Conservation (phyloP, 345 rosid genomes). For the Conringia planisiliqua region DNA sequence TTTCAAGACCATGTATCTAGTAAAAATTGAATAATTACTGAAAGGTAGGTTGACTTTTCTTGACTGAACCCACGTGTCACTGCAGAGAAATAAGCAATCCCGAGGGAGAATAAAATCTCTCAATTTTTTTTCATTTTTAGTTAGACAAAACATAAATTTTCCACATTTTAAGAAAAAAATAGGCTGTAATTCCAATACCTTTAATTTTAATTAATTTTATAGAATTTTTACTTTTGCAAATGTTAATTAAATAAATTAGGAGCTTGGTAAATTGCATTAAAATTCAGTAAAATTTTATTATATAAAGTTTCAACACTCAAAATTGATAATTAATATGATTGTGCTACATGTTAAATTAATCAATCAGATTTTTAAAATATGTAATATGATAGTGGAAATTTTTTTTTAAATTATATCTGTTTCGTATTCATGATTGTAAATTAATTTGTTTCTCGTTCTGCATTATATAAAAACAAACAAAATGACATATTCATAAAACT, state of each 20-base stretch:
- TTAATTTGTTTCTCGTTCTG: neutral
- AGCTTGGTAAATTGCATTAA: neutral
- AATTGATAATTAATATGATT: too few relatives aligned
- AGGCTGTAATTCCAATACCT: neutral
- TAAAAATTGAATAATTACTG: slow-evolving; percentile 2
- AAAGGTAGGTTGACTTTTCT: neutral
- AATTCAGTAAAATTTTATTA: too few relatives aligned
- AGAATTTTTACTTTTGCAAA: neutral
- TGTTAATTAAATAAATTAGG: neutral
- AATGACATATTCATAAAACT: slow-evolving; percentile 18
- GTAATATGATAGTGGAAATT: too few relatives aligned
- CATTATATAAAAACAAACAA: slow-evolving; percentile 6
- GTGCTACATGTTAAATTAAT: too few relatives aligned
- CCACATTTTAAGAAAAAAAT: neutral
- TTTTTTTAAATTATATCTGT: neutral
- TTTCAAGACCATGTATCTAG: neutral
- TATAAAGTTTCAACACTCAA: too few relatives aligned
- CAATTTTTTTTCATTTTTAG: neutral
- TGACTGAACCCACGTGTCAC: slow-evolving; percentile 18
- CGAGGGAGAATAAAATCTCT: slow-evolving; percentile 26
- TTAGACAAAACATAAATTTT: neutral
- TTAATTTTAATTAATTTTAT: neutral
- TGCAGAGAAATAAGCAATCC: slow-evolving; percentile 29
- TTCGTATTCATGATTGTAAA: neutral
- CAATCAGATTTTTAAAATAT: too few relatives aligned